phyloP scores from a whole-genome alignment of 2,329 filamentous ascomycete species.

The Pseudogymnoascus sp. region DNA sequence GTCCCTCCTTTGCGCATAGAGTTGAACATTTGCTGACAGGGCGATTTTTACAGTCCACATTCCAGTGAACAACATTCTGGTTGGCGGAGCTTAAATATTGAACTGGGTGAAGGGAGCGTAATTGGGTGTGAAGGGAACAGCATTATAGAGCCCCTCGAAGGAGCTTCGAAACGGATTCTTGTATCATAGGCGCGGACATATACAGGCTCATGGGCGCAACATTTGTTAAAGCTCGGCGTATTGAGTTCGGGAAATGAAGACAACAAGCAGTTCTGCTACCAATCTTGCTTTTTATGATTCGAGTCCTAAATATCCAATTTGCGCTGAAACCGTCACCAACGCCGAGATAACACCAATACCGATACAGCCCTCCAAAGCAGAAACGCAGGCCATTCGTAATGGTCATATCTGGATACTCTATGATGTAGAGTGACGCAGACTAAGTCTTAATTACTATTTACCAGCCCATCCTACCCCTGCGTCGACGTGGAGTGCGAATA shows the following conservation, averaged over 20 bases:
- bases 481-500: neutral
- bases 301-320: neutral
- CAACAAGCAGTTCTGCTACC: conserved; percentile 8
- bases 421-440: neutral
- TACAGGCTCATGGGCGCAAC: conserved; percentile 7
- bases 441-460: neutral
- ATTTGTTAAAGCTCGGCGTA: conserved; percentile 8
- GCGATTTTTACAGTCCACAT: conserved; percentile 36
- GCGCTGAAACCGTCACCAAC: neutral
- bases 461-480: conserved; percentile 2
- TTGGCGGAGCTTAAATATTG: conserved; percentile 29
- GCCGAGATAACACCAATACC: neutral
- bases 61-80: conserved; percentile 46
- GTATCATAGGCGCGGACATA: conserved; percentile 7
- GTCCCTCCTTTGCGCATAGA: conserved; percentile 13
- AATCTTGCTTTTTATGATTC: conserved; percentile 8
- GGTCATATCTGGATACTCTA: neutral
- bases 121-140: conserved; percentile 6
- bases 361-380: neutral
- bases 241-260: conserved; percentile 8
- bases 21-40: neutral
- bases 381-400: neutral
- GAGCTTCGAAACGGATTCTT: conserved; percentile 6
- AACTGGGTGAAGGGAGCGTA: neutral
- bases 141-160: conserved; percentile 3